These are phyloP conservation scores for Paraphaeosphaeria sporulosa DNA, from an alignment of 2,329 filamentous ascomycete genomes.

Conservation along the genomic window DNA sequence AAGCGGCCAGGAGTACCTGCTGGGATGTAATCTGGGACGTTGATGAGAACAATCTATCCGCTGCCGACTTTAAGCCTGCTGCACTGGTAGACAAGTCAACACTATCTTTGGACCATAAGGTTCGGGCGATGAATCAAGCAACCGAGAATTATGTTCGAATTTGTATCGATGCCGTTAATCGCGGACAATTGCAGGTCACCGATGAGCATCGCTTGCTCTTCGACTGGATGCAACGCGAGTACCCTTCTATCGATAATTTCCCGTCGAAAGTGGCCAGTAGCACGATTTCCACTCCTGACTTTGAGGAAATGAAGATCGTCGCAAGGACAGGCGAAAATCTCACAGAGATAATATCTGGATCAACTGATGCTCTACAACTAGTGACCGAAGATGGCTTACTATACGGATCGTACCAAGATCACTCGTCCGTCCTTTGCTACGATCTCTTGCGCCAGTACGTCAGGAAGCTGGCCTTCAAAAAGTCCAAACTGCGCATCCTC, in stretches of 20 bases:
- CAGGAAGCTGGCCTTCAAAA: constrained; percentile 11
- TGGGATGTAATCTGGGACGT: not conserved
- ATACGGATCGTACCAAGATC: constrained; percentile 13
- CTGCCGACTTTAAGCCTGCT: constrained; percentile 2
- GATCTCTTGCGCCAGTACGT: constrained; percentile 12
- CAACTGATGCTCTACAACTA: constrained; percentile 7
- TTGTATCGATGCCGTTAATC: not conserved
- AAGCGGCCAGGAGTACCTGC: not conserved
- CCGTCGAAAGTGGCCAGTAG: not conserved
- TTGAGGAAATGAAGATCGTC: constrained; percentile 11
- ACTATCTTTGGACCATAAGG: not conserved
- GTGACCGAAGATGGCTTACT: constrained; percentile 14
- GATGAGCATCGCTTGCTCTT: constrained; percentile 2
- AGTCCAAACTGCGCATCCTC: constrained; percentile 14
- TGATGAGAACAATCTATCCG: not conserved
- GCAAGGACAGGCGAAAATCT: constrained; percentile 7
- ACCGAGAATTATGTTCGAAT: not conserved
- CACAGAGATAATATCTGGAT: constrained; percentile 4
- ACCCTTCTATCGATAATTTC: not conserved
- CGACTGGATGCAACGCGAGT: constrained; percentile 8
- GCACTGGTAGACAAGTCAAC: not conserved
- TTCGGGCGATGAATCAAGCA: not conserved
- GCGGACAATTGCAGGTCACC: not conserved
- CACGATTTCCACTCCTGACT: not conserved
- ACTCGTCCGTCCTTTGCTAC: constrained; percentile 11